Evolutionary conservation across 78 protist genomes (phyloP), one percentile per base, ranked within the genome.

Genomic region (Emiliania huxleyi): DNA sequence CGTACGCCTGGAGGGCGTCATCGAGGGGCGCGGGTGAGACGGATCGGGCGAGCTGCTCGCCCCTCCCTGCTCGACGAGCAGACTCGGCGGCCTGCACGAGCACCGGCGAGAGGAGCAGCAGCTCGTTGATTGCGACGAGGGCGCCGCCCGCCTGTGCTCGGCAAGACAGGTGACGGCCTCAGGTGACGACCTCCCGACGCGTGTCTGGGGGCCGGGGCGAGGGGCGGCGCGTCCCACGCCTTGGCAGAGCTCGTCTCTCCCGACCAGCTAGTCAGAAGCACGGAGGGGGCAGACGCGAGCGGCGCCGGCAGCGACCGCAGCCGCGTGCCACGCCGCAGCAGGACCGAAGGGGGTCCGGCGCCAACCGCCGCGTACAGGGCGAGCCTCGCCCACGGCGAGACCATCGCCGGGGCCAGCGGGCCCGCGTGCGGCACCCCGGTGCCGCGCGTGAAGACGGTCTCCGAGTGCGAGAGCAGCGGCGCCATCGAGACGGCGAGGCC

Each of bases 381-480:
- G n/a, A 97, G 94, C 48, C 77, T 62, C 69, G 95, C 91, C 98
- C 98, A 97, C 84, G 95, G 81, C n/a, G 94, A 71, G 38, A 29
- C 42, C n/a, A 3, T 19, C 93, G 62, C 55, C 5, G 15, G 43
- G 83, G 18, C 5, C 0, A 25, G n/a, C 37, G 55, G 46, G 94
- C 92, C 37, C 93, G 0, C 2, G 49, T 89, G 91, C 48, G 52
- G 49, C 48, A 35, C 43, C 37, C n/a, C 40, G 33, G 46, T 22
- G 4, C 15, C 79, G 18, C 4, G 94, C 71, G 81, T 0, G 29
- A 44, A 42, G 22, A 75, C 55, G 25, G 94, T 96, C 19, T 46
- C 52, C 1, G 94, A 8, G 33, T 96, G 48, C 11, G 99, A 98
- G 0, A 97, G 95, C 95, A 97, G 95, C 3, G 99, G 99, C 2